Evolutionary conservation across 2,329 filamentous ascomycete species (phyloP), one percentile per base, ranked within the genome.

Genomic region (Aspergillus terreus): DNA sequence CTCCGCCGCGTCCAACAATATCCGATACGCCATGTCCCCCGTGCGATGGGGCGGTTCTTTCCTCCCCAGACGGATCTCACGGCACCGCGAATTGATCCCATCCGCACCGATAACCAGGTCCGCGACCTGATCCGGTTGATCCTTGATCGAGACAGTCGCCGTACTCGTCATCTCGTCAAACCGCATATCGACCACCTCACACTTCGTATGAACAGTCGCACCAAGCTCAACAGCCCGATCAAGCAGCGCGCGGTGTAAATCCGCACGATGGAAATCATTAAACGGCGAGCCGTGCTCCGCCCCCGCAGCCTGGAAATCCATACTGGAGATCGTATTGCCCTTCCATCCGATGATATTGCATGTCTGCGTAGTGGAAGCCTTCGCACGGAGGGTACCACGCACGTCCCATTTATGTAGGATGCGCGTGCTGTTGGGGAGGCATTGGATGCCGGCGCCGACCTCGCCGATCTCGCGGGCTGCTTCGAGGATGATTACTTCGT

Each of bases 21-120:
- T 64, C 3, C 70, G 63, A 61, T 72, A 71, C 10, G 68, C 69
- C 19, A 71, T 60, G 44, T 71, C 68, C 15, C 69, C 68, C 0
- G 67, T 70, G 27, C 63, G 65, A 12, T 55, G 52, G 2, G 63
- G 63, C 14, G 52, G 51, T 36, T 66, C 64, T 1, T 54, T 58
- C n/a, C 56, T 53, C 14, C 62, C 60, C 25, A 60, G 60, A 15
- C 68, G 47, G n/a, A 59, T 52, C 7, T 59, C 56, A 4, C 66
- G 58, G 23, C 55, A 50, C 23, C 51, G 44, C 2, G 65, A 69
- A 35, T 61, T 60, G 25, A 65, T 56, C 10, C 57, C 57, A 38
- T 59, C 57, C 2, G 57, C 57, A 9, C 55, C 53, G 21, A 59
- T 44, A 14, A 59, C 49, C 15, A 59, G 46, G 32, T 59, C 57